Evolutionary conservation across 176 grass and related monocot genomes (phyloP), one percentile per base, ranked within the genome.

Genomic region (Aechmea fasciata): DNA sequence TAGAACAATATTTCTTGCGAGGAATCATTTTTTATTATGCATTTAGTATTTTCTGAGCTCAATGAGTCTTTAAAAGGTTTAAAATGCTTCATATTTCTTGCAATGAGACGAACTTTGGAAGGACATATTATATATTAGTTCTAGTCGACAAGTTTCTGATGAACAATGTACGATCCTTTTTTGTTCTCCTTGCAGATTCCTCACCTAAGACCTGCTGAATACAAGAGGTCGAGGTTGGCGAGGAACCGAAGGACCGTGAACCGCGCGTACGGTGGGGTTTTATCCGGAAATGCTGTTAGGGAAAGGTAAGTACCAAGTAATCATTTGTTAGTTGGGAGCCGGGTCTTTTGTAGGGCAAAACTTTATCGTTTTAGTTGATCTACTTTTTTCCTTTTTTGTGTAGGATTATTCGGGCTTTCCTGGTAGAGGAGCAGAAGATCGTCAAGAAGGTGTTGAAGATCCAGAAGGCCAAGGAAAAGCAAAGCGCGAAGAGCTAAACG

Each of bases 401-500:
- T 80, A 91, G 88, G 73, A 91, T 91, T 70, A 91, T 91, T 50
- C 69, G 88, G 23, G 88, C 88, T 2, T 91, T 91, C 71, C 73
- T 91, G 66, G 88, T 91, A 0, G 88, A 91, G 78, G 88, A 91
- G 72, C 88, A 91, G 71, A 91, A 91, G 88, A 91, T 91, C 15
- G 88, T 91, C 65, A 91, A 91, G 81, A 91, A 87, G 81, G 88
- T 91, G 51, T 68, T 91, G 52, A 91, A 91, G 84, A 78, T 91
- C 72, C 84, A 91, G 49, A 91, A 91, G 75, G 73, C 75, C 5
- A 91, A 91, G 81, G 84, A 87, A 52, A 91, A 91, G 84, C 14
- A 18, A 61, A 57, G 83, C 64, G 74, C 80, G 48, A 86, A 91
- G 80, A 85, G 76, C 64, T 91, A 91, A 73, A 82, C 47, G 33